Percentiles rank a stretch among this genome's conserved stretches.
These are phyloP conservation scores for Cunninghamia lanceolata DNA, from an alignment of 75 land plant species.

Conservation along the genomic window DNA sequence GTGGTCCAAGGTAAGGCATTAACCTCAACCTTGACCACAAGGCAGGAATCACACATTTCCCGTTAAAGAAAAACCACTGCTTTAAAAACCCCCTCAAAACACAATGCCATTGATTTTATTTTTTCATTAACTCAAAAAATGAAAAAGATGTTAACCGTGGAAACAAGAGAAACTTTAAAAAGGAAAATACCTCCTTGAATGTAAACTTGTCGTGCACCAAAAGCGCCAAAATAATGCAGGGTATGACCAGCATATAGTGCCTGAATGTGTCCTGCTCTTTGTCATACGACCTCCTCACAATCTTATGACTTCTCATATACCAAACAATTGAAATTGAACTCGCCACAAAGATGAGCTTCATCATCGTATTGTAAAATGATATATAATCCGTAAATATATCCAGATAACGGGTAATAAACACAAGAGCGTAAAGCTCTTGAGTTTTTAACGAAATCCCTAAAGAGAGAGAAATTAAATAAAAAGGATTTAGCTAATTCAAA, in stretches of 20 bases:
- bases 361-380: slow-evolving; percentile 76
- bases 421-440: slow-evolving; percentile 89
- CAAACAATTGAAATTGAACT: slow-evolving; percentile 87
- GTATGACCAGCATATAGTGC: slow-evolving; percentile 61
- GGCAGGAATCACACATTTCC: background rate
- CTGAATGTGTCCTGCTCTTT: slow-evolving; percentile 78
- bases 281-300: slow-evolving; percentile 69
- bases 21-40: background rate
- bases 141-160: background rate
- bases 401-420: slow-evolving; percentile 83
- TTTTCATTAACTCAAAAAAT: background rate
- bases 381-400: slow-evolving; percentile 77
- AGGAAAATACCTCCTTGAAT: slow-evolving; percentile 63
- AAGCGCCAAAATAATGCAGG: slow-evolving; percentile 57
- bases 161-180: background rate
- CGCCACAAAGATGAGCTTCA: slow-evolving; percentile 90
- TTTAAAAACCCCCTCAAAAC: background rate
- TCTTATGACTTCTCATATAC: slow-evolving; percentile 75
- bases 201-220: slow-evolving; percentile 75
- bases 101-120: background rate
- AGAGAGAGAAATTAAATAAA: background rate
- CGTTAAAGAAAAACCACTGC: background rate
- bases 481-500: background rate
- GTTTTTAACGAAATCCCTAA: slow-evolving; percentile 95
- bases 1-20: background rate